Evolutionary conservation across 306 rosid species (phyloP).

Genomic region (Hippophae gyantsensis): DNA sequence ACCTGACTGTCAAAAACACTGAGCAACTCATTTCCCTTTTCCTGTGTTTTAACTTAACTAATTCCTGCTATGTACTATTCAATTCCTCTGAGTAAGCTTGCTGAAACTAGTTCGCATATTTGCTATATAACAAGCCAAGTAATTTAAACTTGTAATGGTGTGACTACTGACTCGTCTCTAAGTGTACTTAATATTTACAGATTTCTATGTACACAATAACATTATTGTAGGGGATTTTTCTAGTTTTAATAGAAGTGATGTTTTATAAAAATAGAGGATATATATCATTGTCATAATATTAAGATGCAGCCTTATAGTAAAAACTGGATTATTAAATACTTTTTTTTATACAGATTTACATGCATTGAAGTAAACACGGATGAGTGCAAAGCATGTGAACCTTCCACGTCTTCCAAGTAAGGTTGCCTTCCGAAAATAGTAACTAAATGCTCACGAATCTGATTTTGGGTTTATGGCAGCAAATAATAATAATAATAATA

Average conservation of each 20-base stretch:
- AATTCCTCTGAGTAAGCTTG: slow-evolving; percentile 21
- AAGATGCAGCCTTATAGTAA: too few species aligned
- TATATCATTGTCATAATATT: too few species aligned
- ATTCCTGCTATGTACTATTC: slow-evolving; percentile 11
- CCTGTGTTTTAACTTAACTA: background rate
- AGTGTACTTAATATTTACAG: slow-evolving; percentile 31
- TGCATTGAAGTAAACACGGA: too few species aligned
- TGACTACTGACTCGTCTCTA: slow-evolving; percentile 1
- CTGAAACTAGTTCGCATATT: slow-evolving; percentile 34
- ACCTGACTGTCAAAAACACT: slow-evolving; percentile 28
- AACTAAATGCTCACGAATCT: too few species aligned
- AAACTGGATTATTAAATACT: too few species aligned
- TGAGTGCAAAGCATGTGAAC: too few species aligned
- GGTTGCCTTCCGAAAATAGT: too few species aligned
- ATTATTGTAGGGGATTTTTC: slow-evolving; percentile 31
- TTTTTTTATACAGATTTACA: too few species aligned
- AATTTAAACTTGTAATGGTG: slow-evolving; percentile 21
- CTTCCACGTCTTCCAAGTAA: too few species aligned
- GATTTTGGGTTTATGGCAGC: too few species aligned
- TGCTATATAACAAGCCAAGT: slow-evolving; percentile 24
- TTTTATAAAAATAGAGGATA: background rate
- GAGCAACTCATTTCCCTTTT: slow-evolving; percentile 10
- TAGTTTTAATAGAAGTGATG: slow-evolving; percentile 26
- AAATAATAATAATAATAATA: too few species aligned
- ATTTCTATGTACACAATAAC: slow-evolving; percentile 34